Evolutionary conservation across 1,284 basidiomycete genomes (phyloP).

Genomic region (Abortiporus biennis): DNA sequence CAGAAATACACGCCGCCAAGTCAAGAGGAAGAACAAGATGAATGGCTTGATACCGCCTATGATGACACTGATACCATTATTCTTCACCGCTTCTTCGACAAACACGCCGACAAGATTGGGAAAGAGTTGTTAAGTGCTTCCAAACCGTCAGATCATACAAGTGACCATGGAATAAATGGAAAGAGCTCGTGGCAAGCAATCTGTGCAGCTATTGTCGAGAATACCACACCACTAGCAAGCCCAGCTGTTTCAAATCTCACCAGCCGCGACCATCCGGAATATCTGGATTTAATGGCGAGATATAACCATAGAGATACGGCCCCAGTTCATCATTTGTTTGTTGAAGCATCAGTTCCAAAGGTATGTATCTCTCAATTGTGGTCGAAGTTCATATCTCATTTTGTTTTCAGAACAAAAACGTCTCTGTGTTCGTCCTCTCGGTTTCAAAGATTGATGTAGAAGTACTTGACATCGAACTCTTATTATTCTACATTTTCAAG

Average conservation of each 20-base stretch:
- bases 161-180: conserved; percentile 46
- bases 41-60: conserved; percentile 67
- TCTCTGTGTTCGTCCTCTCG: conserved; percentile 57
- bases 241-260: conserved; percentile 47
- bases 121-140: conserved; percentile 75
- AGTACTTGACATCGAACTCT: conserved; percentile 77
- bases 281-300: conserved; percentile 64
- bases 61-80: conserved; percentile 81
- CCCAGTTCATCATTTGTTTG: conserved; percentile 63
- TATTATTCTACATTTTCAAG: conserved; percentile 82
- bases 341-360: conserved; percentile 46
- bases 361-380: conserved; percentile 28
- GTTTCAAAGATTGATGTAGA: conserved; percentile 75
- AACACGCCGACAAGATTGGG: conserved; percentile 79
- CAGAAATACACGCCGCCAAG: conserved; percentile 50
- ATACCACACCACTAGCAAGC: conserved; percentile 66
- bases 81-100: conserved; percentile 78
- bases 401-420: conserved; percentile 26
- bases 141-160: conserved; percentile 47
- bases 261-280: conserved; percentile 53
- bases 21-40: conserved; percentile 54
- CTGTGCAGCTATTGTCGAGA: conserved; percentile 71
- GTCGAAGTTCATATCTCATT: neutral
- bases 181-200: conserved; percentile 75
- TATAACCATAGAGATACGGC: conserved; percentile 59